These are phyloP conservation scores for Cryptococcus sp. DNA, from an alignment of 1,284 basidiomycete species.

Conservation along the genomic window DNA sequence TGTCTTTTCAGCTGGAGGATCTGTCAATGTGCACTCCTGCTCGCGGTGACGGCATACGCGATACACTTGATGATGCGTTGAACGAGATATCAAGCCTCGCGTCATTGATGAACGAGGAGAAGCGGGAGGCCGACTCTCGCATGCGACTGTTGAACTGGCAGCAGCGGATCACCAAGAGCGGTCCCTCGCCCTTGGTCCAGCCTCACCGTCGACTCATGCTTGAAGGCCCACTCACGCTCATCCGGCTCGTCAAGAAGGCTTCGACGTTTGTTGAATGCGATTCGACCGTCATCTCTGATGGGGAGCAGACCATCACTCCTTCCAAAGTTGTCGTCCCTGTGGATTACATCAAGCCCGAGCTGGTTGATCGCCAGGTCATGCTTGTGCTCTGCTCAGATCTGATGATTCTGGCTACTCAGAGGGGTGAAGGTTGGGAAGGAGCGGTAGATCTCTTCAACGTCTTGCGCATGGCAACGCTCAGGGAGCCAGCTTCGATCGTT, in stretches of 20 bases:
- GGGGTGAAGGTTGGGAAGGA: constrained; percentile 66
- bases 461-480: constrained; percentile 82
- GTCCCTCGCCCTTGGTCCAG: constrained; percentile 94
- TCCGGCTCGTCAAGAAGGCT: constrained; percentile 85
- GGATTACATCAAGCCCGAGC: constrained; percentile 69
- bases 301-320: constrained; percentile 46
- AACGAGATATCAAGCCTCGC: constrained; percentile 82
- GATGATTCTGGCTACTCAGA: constrained; percentile 77
- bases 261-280: constrained; percentile 71
- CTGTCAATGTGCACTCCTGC: constrained; percentile 80
- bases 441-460: constrained; percentile 89
- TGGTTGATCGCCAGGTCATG: constrained; percentile 47
- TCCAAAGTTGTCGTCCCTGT: constrained; percentile 72
- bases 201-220: constrained; percentile 92
- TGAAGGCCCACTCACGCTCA: constrained; percentile 79
- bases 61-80: constrained; percentile 81
- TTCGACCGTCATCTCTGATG: constrained; percentile 50
- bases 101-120: constrained; percentile 94
- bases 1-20: constrained; percentile 68
- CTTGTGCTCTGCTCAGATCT: constrained; percentile 69
- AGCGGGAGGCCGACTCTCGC: constrained; percentile 87
- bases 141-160: constrained; percentile 88
- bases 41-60: constrained; percentile 63
- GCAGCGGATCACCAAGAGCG: constrained; percentile 80
- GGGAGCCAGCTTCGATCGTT: constrained; percentile 85